phyloP scores from a whole-genome alignment of 2,329 filamentous ascomycete species.

The Daldinia eschscholtzii region DNA sequence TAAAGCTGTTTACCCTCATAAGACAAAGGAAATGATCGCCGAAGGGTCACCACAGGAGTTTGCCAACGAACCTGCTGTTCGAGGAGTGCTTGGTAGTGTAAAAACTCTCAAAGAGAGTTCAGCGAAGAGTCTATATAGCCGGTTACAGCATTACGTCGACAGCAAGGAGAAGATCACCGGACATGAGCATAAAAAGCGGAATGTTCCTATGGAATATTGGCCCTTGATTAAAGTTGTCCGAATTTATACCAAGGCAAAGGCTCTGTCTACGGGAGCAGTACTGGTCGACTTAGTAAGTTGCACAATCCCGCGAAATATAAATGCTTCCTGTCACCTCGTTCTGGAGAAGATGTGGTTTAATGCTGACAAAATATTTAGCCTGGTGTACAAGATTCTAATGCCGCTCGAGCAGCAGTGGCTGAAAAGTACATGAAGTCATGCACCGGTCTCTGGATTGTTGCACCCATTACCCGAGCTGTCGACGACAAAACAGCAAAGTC shows the following conservation, averaged over 20 bases:
- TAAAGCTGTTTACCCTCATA: constrained; percentile 48
- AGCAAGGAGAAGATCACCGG: constrained; percentile 49
- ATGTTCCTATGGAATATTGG: constrained; percentile 47
- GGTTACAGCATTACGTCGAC: constrained; percentile 50
- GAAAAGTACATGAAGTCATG: constrained; percentile 69
- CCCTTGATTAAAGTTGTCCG: constrained; percentile 53
- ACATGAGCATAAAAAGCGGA: constrained; percentile 28
- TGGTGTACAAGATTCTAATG: constrained; percentile 68
- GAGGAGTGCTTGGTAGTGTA: constrained; percentile 46
- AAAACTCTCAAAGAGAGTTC: constrained; percentile 43
- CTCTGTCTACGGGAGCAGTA: constrained; percentile 54
- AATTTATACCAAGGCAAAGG: constrained; percentile 53
- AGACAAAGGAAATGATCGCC: constrained; percentile 49
- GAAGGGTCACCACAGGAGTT: constrained; percentile 40
- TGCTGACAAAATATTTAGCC: constrained; percentile 43
- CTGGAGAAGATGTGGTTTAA: not conserved
- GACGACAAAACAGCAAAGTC: constrained; percentile 71
- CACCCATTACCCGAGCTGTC: constrained; percentile 70
- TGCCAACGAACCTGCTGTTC: constrained; percentile 44
- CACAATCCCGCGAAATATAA: not conserved
- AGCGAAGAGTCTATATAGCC: constrained; percentile 43
- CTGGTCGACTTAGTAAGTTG: constrained; percentile 53
- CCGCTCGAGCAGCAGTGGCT: constrained; percentile 67
- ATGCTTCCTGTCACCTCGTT: not conserved
- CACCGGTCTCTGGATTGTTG: constrained; percentile 71